Conservation (phyloP, 2,329 filamentous ascomycete species). For the Curvularia eragrostidis region DNA sequence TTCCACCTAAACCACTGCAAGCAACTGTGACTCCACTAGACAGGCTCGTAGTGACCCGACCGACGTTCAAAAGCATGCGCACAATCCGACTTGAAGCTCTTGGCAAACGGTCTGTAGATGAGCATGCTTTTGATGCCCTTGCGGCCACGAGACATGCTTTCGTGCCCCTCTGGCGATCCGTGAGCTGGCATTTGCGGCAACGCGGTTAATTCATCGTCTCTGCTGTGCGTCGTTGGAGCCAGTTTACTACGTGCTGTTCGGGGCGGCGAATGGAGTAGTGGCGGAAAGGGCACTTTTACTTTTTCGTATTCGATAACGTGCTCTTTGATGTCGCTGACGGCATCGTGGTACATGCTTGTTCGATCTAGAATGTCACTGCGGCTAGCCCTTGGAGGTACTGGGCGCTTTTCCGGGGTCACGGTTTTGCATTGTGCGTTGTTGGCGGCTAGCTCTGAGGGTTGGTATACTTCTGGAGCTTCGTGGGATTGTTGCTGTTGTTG, state of each 20-base stretch:
- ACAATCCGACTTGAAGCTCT: background rate
- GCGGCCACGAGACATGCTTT: slow-evolving; percentile 22
- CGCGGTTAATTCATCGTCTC: slow-evolving; percentile 26
- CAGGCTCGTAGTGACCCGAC: background rate
- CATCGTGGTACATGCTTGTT: slow-evolving; percentile 10
- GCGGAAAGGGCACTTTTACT: slow-evolving; percentile 26
- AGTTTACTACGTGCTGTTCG: slow-evolving; percentile 16
- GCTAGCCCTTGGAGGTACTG: background rate
- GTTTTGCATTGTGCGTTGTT: background rate
- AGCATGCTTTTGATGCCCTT: slow-evolving; percentile 32
- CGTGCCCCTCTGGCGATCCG: background rate
- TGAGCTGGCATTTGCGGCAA: slow-evolving; percentile 19
- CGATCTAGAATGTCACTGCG: background rate
- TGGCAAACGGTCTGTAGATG: slow-evolving; percentile 24
- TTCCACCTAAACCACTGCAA: background rate
- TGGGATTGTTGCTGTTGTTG: background rate
- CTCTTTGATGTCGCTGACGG: slow-evolving; percentile 35
- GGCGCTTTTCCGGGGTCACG: background rate
- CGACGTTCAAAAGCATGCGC: background rate
- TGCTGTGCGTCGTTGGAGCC: slow-evolving; percentile 11
- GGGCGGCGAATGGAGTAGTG: slow-evolving; percentile 35
- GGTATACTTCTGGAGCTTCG: slow-evolving; percentile 28
- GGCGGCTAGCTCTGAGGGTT: slow-evolving; percentile 17
- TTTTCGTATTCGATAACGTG: slow-evolving; percentile 34
- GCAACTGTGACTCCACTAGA: background rate